phyloP scores from a whole-genome alignment of 176 grass and related monocot genomes.

The Thalia dealbata region DNA sequence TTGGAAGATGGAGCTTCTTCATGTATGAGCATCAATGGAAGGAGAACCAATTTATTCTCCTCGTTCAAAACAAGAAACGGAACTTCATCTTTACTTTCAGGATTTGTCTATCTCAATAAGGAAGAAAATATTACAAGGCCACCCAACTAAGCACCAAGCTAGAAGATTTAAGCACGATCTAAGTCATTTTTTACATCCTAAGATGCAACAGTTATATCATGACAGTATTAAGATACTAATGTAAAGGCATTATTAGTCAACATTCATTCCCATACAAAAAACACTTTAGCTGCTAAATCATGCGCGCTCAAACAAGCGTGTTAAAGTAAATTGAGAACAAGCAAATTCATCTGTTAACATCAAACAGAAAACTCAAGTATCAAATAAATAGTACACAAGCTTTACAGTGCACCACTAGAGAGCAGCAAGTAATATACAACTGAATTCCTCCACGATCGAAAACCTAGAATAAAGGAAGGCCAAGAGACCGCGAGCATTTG shows the following conservation, averaged over 20 bases:
- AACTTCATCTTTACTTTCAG: constrained; percentile 27
- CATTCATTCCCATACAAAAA: too few species aligned
- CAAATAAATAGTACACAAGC: neutral
- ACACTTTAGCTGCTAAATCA: neutral
- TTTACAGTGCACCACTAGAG: neutral
- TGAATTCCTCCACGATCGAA: neutral
- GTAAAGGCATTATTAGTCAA: too few species aligned
- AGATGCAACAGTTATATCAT: too few species aligned
- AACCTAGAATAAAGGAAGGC: neutral
- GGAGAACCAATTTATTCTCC: constrained; percentile 66
- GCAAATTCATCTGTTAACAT: neutral
- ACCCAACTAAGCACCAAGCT: neutral
- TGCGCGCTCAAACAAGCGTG: neutral
- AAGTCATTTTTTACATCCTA: neutral
- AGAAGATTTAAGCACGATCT: neutral
- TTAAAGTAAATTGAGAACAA: neutral
- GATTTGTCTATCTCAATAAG: constrained; percentile 29
- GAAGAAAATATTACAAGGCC: neutral
- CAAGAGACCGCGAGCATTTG: neutral
- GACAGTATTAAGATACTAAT: too few species aligned
- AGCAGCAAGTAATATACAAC: neutral
- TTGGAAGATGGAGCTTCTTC: constrained; percentile 40
- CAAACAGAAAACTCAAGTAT: neutral
- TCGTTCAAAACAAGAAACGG: constrained; percentile 78
- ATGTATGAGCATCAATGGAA: constrained; percentile 63